Evolutionary conservation across 371 early-diverging fungal species (phyloP).

Genomic region (Zopfochytrium polystomum): DNA sequence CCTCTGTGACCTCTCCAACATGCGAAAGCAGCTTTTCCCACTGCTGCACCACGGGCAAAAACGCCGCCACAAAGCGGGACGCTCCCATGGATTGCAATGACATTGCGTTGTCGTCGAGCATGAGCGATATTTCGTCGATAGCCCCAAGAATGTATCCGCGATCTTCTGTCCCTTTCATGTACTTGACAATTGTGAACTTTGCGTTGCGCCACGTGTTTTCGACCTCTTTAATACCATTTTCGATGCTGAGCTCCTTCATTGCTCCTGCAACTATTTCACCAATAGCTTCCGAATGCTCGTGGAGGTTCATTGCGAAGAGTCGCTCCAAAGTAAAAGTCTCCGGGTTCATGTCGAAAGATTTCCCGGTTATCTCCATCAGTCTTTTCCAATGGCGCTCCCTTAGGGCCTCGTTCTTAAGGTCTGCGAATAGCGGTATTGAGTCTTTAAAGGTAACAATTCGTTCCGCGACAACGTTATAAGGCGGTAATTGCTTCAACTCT

Average conservation of each 20-base stretch:
- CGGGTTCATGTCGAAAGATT: slow-evolving; percentile 57
- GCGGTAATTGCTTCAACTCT: slow-evolving; percentile 55
- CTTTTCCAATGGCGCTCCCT: slow-evolving; percentile 59
- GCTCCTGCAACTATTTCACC: slow-evolving; percentile 59
- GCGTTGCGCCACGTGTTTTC: slow-evolving; percentile 54
- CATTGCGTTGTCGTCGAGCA: slow-evolving; percentile 60
- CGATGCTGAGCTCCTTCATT: slow-evolving; percentile 61
- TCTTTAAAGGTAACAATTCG: slow-evolving; percentile 56
- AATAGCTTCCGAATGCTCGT: slow-evolving; percentile 53
- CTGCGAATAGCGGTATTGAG: slow-evolving; percentile 55
- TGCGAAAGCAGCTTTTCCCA: slow-evolving; percentile 60
- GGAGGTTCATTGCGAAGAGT: slow-evolving; percentile 55
- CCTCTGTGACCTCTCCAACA: slow-evolving; percentile 56
- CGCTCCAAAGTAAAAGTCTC: slow-evolving; percentile 58
- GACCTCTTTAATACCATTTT: slow-evolving; percentile 56
- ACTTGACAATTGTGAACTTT: slow-evolving; percentile 55
- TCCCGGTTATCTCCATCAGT: slow-evolving; percentile 57
- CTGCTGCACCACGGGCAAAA: slow-evolving; percentile 54
- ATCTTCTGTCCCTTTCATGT: slow-evolving; percentile 58
- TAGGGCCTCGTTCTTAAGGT: slow-evolving; percentile 57
- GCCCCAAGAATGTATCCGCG: slow-evolving; percentile 56
- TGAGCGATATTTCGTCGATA: slow-evolving; percentile 51
- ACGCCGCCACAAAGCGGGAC: slow-evolving; percentile 58
- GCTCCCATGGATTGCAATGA: slow-evolving; percentile 57
- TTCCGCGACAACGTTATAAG: slow-evolving; percentile 59